Evolutionary conservation across 2,329 filamentous ascomycete species (phyloP).

Genomic region (Nothopassalora personata): DNA sequence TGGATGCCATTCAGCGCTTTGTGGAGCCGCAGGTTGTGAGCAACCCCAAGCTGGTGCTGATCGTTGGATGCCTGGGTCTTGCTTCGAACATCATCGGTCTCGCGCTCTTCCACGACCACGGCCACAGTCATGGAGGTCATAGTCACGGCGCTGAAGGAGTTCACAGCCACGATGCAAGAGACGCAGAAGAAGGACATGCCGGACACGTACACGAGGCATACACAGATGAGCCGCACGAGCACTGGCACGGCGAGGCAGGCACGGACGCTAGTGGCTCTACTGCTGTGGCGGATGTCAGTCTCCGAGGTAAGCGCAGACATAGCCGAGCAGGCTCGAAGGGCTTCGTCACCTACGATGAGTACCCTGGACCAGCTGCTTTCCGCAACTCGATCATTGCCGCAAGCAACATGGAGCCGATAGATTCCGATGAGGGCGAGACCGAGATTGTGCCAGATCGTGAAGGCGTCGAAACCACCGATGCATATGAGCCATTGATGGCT

Average conservation of each 20-base stretch:
- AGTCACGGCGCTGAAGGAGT: slow-evolving; percentile 38
- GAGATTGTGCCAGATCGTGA: slow-evolving; percentile 41
- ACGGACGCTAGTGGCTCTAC: slow-evolving; percentile 34
- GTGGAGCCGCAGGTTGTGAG: slow-evolving; percentile 83
- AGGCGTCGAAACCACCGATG: slow-evolving; percentile 30
- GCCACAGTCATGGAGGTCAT: slow-evolving; percentile 67
- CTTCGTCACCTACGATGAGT: slow-evolving; percentile 55
- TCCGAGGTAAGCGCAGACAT: slow-evolving; percentile 52
- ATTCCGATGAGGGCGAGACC: slow-evolving; percentile 53
- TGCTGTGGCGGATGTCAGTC: slow-evolving; percentile 27
- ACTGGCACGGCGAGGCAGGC: slow-evolving; percentile 42
- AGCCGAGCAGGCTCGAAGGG: slow-evolving; percentile 55
- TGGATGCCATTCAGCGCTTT: slow-evolving; percentile 89
- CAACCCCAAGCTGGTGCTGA: slow-evolving; percentile 79
- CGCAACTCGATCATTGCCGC: slow-evolving; percentile 87
- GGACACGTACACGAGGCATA: slow-evolving; percentile 50
- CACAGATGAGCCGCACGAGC: slow-evolving; percentile 37
- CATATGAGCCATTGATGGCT: slow-evolving; percentile 23
- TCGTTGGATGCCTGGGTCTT: slow-evolving; percentile 81
- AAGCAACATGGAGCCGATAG: slow-evolving; percentile 54
- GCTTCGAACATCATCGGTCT: slow-evolving; percentile 85
- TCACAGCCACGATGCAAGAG: slow-evolving; percentile 34
- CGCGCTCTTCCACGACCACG: slow-evolving; percentile 87
- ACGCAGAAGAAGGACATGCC: slow-evolving; percentile 51
- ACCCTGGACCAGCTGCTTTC: slow-evolving; percentile 84